Evolutionary conservation across 441 rosid genomes (phyloP).

Genomic region (Syzygium syzygioides): DNA sequence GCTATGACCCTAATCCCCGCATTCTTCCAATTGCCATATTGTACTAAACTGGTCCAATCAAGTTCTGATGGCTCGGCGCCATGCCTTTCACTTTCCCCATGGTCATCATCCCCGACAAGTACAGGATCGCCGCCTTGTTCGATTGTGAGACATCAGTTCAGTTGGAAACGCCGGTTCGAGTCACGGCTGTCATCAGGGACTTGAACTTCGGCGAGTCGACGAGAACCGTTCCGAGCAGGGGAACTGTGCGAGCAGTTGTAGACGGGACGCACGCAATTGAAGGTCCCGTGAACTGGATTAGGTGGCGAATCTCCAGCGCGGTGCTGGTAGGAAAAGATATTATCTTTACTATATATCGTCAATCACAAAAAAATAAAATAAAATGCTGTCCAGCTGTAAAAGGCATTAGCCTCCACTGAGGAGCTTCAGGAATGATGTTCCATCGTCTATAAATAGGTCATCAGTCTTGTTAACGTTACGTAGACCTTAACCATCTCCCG

Average conservation of each 20-base stretch:
- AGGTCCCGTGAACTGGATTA: too few relatives aligned
- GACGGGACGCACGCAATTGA: too few relatives aligned
- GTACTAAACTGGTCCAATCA: neutral
- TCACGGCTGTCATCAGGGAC: neutral
- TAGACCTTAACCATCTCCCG: too few relatives aligned
- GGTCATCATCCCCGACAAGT: neutral
- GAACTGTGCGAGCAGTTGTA: too few relatives aligned
- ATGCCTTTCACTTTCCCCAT: neutral
- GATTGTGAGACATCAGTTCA: neutral
- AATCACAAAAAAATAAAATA: too few relatives aligned
- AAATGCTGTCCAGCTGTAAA: too few relatives aligned
- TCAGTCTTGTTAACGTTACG: too few relatives aligned
- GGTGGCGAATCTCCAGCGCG: too few relatives aligned
- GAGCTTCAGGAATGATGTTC: fast-evolving
- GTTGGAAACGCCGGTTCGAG: neutral
- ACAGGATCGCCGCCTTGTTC: neutral
- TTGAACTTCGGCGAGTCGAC: neutral
- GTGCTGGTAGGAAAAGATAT: too few relatives aligned
- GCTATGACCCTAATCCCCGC: too few relatives aligned
- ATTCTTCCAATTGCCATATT: neutral
- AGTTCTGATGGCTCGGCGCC: neutral
- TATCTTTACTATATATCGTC: too few relatives aligned
- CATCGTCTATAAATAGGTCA: neutral
- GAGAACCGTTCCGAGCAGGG: neutral
- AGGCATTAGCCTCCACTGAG: neutral